Evolutionary conservation across 1,284 basidiomycete species (phyloP).

Genomic region (Irpex sp.): DNA sequence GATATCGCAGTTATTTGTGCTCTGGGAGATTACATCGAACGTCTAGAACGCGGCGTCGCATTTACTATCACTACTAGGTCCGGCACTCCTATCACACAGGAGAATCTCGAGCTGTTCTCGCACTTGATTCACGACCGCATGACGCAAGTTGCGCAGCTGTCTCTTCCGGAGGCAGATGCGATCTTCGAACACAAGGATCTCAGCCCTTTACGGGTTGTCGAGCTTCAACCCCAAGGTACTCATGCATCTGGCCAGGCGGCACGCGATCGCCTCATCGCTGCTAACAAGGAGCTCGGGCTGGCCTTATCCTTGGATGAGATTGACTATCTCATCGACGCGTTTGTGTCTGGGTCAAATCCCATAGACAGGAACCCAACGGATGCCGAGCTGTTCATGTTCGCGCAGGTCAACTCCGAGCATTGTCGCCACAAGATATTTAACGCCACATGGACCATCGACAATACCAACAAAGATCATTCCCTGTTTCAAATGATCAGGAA

Average conservation of each 20-base stretch:
- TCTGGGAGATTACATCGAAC: constrained; percentile 64
- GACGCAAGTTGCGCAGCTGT: constrained; percentile 78
- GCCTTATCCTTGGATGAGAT: constrained; percentile 92
- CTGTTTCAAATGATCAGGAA: constrained; percentile 99
- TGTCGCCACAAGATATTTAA: constrained; percentile 99
- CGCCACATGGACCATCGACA: constrained; percentile 92
- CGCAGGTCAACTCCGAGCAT: constrained; percentile 99
- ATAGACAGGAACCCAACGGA: constrained; percentile 87
- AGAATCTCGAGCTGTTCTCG: constrained; percentile 48
- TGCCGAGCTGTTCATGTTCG: constrained; percentile 99
- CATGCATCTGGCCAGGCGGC: constrained; percentile 29
- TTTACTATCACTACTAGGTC: constrained; percentile 62
- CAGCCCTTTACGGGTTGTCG: constrained; percentile 69
- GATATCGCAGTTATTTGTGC: constrained; percentile 91
- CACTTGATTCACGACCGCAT: constrained; percentile 90
- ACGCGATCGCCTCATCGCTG: constrained; percentile 60
- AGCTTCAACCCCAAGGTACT: constrained; percentile 37
- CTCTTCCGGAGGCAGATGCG: constrained; percentile 53
- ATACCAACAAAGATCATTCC: constrained; percentile 62
- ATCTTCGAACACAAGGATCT: constrained; percentile 76
- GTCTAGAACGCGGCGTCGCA: constrained; percentile 83
- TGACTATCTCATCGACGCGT: constrained; percentile 89
- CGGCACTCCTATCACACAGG: constrained; percentile 36
- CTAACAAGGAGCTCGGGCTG: constrained; percentile 86
- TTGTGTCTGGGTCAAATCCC: constrained; percentile 63